Conservation (phyloP, 164 flowering plant genomes). For the Chimonanthus salicifolius region DNA sequence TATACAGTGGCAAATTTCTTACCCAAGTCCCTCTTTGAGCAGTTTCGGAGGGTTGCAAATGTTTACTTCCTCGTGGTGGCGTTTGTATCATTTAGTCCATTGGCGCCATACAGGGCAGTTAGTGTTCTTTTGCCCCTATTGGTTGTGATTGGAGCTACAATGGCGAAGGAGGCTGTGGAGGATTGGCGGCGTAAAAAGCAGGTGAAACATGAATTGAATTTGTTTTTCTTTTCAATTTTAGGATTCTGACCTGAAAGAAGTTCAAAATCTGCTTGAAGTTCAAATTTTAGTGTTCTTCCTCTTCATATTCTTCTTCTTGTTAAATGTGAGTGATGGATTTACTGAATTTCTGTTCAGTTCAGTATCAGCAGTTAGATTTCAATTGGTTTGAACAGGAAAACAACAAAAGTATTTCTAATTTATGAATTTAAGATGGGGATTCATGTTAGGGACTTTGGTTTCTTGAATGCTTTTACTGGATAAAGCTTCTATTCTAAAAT, state of each 20-base stretch:
- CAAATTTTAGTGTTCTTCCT: neutral
- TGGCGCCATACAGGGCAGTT: conserved; percentile 67
- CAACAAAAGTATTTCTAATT: neutral
- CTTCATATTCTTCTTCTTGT: neutral
- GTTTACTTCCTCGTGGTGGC: conserved; percentile 71
- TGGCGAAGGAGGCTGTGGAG: conserved; percentile 82
- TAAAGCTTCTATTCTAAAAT: too few relatives aligned
- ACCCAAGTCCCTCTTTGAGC: conserved; percentile 78
- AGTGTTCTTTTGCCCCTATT: conserved; percentile 55
- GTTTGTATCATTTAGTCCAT: conserved; percentile 68
- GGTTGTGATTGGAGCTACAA: conserved; percentile 73
- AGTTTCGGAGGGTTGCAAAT: conserved; percentile 79
- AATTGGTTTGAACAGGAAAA: neutral
- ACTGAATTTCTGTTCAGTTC: neutral
- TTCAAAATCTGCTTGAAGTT: neutral
- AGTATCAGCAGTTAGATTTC: neutral
- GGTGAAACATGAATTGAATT: conserved; percentile 26
- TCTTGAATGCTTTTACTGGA: neutral
- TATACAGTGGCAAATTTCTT: conserved; percentile 61
- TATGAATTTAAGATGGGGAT: neutral
- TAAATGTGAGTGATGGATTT: neutral
- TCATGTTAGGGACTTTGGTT: neutral
- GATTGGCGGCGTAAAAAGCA: conserved; percentile 78
- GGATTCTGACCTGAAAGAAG: neutral
- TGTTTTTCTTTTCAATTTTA: neutral